Percentiles rank a stretch among this genome's conserved stretches.
Evolutionary conservation across 2,329 filamentous ascomycete species (phyloP).

Genomic region (Septoria petroselini): DNA sequence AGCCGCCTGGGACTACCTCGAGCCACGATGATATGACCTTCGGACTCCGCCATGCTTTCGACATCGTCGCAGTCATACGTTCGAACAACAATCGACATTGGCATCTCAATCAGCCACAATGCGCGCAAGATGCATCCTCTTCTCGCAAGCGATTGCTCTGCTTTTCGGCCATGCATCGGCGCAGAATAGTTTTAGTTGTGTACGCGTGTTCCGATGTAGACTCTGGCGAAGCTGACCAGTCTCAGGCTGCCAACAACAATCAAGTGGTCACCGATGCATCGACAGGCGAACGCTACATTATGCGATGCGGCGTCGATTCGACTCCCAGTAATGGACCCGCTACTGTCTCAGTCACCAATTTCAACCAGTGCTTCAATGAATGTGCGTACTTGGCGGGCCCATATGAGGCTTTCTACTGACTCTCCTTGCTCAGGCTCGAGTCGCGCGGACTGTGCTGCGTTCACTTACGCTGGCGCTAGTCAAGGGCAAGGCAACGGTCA

Average conservation of each 20-base stretch:
- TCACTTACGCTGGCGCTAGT: neutral
- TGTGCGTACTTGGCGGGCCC: neutral
- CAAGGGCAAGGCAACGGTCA: neutral
- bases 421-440: neutral
- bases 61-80: too few relatives aligned
- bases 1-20: neutral
- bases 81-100: too few relatives aligned
- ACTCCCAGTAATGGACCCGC: neutral
- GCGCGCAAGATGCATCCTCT: neutral
- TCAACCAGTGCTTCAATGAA: slow-evolving; percentile 2
- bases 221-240: neutral
- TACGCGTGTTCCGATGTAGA: neutral
- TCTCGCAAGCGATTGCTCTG: neutral
- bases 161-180: neutral
- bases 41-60: too few relatives aligned
- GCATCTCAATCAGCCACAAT: neutral
- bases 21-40: too few relatives aligned
- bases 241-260: neutral
- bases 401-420: neutral
- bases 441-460: neutral
- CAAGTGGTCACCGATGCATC: slow-evolving; percentile 2
- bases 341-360: neutral
- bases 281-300: neutral
- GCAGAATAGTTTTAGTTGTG: slow-evolving; percentile 3
- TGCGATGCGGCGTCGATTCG: slow-evolving; percentile 7